Percentiles rank a stretch among this genome's conserved stretches.
Evolutionary conservation across 2,329 filamentous ascomycete species (phyloP).

Genomic region (Cyphellophora attinorum): DNA sequence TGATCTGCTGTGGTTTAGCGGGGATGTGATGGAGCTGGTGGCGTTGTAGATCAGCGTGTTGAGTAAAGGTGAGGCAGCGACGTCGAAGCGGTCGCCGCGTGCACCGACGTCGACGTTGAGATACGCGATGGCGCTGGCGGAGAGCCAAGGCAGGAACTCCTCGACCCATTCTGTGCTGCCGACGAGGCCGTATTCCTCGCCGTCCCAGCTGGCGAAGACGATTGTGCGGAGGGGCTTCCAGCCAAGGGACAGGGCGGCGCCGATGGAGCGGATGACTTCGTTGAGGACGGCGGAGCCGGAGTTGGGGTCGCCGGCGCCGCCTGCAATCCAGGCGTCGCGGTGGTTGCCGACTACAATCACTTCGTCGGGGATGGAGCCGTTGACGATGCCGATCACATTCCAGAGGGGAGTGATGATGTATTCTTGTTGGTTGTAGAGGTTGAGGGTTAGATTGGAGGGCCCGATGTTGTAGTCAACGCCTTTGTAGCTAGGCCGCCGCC

Average conservation of each 20-base stretch:
- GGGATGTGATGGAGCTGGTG: slow-evolving; percentile 45
- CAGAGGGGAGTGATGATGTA: slow-evolving; percentile 75
- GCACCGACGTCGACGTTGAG: slow-evolving; percentile 76
- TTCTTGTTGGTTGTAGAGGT: slow-evolving; percentile 69
- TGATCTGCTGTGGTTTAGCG: slow-evolving; percentile 65
- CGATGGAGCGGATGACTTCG: slow-evolving; percentile 68
- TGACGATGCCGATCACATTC: slow-evolving; percentile 89
- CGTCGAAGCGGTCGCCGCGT: slow-evolving; percentile 52
- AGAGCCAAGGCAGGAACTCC: slow-evolving; percentile 75
- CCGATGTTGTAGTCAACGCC: slow-evolving; percentile 79
- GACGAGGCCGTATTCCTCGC: slow-evolving; percentile 75
- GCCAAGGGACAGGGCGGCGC: slow-evolving; percentile 58
- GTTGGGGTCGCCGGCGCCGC: slow-evolving; percentile 76
- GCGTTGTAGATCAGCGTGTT: slow-evolving; percentile 55
- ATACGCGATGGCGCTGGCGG: slow-evolving; percentile 64
- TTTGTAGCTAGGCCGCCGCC: slow-evolving; percentile 65
- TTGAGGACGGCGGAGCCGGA: slow-evolving; percentile 71
- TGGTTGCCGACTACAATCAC: slow-evolving; percentile 89
- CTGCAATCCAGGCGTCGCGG: slow-evolving; percentile 79
- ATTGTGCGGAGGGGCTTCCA: slow-evolving; percentile 86
- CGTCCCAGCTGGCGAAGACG: slow-evolving; percentile 79
- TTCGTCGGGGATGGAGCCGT: slow-evolving; percentile 68
- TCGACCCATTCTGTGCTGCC: slow-evolving; percentile 92
- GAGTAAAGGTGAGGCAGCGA: slow-evolving; percentile 64
- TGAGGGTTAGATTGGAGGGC: slow-evolving; percentile 59